Evolutionary conservation across 192 early-diverging fungal species (phyloP), one percentile per base, ranked within the genome.

Genomic region (Mortierella alpina): DNA sequence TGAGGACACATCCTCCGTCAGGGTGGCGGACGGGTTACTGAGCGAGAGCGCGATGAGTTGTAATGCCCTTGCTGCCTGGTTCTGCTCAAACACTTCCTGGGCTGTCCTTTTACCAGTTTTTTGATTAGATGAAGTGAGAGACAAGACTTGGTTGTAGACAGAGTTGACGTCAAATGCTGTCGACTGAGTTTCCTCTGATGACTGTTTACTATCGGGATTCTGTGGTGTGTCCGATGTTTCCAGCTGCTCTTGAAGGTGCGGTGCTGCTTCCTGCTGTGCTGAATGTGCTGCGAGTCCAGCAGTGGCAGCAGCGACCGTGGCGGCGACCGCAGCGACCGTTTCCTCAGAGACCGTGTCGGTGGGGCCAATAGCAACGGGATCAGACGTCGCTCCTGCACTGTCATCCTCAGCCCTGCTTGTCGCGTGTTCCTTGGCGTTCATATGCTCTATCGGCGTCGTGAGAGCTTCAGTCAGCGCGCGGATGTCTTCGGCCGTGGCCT

Each of bases 1-100:
- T 22, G 39, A 44, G 18, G 46, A 4, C 13, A 18, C 41, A 5
- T 23, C 5, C 15, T 52, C 47, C 9, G 56, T 8, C 6, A 14
- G 11, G 47, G 50, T 18, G n/a, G 56, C 47, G 22, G 58, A 51
- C 11, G 69, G 50, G n/a, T 53, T 63, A 48, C 58, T 69, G 13
- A 76, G 55, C 2, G 74, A 76, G 46, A 63, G 66, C 15, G 74
- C 74, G 64, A 76, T 76, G 15, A 63, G 66, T 47, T 76, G 74
- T 6, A 76, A 47, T 1, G 74, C 74, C 23, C 51, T 67, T 23
- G 74, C 74, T 10, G 74, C 74, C 31, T 76, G 61, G 23, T 76
- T 58, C 20, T 76, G 74, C 47, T 76, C 74, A 58, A 69, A 65
- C 12, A 54, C 60, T 31, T 76, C 74, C 17, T 76, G 66, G 31